Base-by-base conservation (phyloP, 441 rosid species). In the Arabidopsis hybrid region DNA sequence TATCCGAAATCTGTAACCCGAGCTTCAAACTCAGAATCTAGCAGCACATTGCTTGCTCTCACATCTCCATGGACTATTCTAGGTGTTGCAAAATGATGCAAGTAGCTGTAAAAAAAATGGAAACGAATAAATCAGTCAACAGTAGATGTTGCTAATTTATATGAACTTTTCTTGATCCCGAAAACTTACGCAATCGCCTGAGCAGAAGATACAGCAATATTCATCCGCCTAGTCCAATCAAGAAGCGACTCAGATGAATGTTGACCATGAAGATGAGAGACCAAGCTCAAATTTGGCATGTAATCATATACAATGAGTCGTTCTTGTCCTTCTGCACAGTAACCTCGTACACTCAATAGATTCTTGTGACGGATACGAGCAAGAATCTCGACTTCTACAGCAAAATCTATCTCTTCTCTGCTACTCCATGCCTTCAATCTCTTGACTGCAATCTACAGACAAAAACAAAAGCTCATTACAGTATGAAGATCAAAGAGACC, bases 311-410 rank as follows among this genome's bases (percentile, higher is more conserved):
- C 97, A 58, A 95, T 86, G 43, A 95, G 82, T 17, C 99, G 93
- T 74, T 93, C 99, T 80, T 93, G 95, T 65, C 98, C 99, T 86
- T 95, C 99, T 1, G 88, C 94, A 61, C 99, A 95, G 72, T 90
- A 95, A 9, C 99, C 99, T 52, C 95, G 95, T 46, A 91, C 75
- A 65, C 90, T 88, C 76, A 93, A 76, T 56, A 95, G 82, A 81
- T 91, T 93, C 86, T 87, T 89, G 83, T 95, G 99, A 61, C 91
- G 81, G 42, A 95, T 90, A 71, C 97, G 87, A 2, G 94, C 94
- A 21, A 95, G 87, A 72, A 89, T 87, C 89, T 90, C 92, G 21
- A 93, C 86, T 81, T 95, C 97, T 2, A 83, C 91, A 17, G 85
- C 80, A 75, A 95, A 95, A 71, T 89, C 97, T 84, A 80, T 78